These are phyloP conservation scores for Quercus lobata DNA, from an alignment of 331 rosid species.

Conservation along the genomic window DNA sequence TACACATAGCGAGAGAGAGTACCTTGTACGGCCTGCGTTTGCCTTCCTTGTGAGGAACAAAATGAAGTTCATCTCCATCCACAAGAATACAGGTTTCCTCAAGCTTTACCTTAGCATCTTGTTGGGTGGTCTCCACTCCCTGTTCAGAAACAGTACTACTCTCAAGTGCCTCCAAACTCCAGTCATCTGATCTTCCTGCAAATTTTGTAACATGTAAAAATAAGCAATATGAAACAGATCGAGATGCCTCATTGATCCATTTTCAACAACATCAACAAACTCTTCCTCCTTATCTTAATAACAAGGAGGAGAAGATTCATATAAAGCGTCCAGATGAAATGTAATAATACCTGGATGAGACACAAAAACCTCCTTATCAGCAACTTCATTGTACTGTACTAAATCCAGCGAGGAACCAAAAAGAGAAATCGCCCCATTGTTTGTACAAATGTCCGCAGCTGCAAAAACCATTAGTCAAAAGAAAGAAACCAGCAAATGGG, in stretches of 20 bases:
- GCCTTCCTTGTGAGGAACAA: slow-evolving; percentile 24
- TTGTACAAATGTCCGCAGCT: slow-evolving; percentile 17
- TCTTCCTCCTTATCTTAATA: background rate
- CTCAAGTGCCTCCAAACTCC: slow-evolving; percentile 26
- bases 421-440: background rate
- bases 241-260: slow-evolving; percentile 1
- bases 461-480: slow-evolving; percentile 19
- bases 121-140: slow-evolving; percentile 25
- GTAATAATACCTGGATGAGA: slow-evolving; percentile 37
- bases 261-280: background rate
- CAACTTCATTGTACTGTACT: slow-evolving; percentile 16
- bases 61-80: slow-evolving; percentile 44
- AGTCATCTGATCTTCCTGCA: slow-evolving; percentile 32
- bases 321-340: background rate
- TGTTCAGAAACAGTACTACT: slow-evolving; percentile 18
- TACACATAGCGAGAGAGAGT: background rate
- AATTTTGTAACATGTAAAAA: slow-evolving; percentile 7
- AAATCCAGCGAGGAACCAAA: slow-evolving; percentile 21
- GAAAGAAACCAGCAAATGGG: slow-evolving; percentile 10
- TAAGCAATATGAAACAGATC: slow-evolving; percentile 1
- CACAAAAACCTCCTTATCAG: slow-evolving; percentile 20
- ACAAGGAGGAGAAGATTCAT: slow-evolving; percentile 6
- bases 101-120: slow-evolving; percentile 31
- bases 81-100: slow-evolving; percentile 80
- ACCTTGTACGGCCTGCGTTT: slow-evolving; percentile 56